Evolutionary conservation across 2,329 filamentous ascomycete genomes (phyloP), one percentile per base, ranked within the genome.

Genomic region (Thyridium curvatum): DNA sequence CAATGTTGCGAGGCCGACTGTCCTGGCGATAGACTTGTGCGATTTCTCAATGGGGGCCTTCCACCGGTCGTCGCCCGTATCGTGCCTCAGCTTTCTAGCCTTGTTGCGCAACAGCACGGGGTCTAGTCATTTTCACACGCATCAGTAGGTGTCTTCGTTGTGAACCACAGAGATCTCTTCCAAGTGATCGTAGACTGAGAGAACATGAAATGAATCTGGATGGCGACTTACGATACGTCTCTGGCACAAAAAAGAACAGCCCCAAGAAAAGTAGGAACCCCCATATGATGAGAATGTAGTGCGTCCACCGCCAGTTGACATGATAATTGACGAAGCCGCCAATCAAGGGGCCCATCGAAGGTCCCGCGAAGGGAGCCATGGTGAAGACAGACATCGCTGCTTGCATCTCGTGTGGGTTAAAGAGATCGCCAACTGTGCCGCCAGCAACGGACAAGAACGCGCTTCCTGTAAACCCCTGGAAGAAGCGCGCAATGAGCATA

Each of bases 231-330:
- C 71, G 86, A 58, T 93, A 95, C 1, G 89, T 96, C 65, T 96
- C 89, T 5, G 89, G 90, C 3, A 95, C 87, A 32, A 89, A 68
- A 28, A 87, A 55, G 28, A 81, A 55, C 38, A 95, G 81, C 42
- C 78, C 64, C 10, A 71, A 55, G 36, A 87, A 69, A 51, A 88
- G 62, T 8, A 69, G 60, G n/a, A 71, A 77, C 2, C 80, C 72
- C 88, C 87, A 94, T 37, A 95, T 94, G 37, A 94, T 63, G 42
- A 94, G 68, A 4, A 89, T 72, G 55, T 90, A 95, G 60, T 93
- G 90, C 0, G 82, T 85, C 86, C 86, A 93, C 38, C 85, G 69
- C 83, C 88, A 95, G 40, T 68, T 65, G 4, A 72, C 73, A 50
- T 82, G 78, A 49, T 83, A 77, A 57, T 91, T 91, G 58, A 94